Base-by-base conservation (phyloP, 352 stramenopile species). In the Achlya hypogyna region DNA sequence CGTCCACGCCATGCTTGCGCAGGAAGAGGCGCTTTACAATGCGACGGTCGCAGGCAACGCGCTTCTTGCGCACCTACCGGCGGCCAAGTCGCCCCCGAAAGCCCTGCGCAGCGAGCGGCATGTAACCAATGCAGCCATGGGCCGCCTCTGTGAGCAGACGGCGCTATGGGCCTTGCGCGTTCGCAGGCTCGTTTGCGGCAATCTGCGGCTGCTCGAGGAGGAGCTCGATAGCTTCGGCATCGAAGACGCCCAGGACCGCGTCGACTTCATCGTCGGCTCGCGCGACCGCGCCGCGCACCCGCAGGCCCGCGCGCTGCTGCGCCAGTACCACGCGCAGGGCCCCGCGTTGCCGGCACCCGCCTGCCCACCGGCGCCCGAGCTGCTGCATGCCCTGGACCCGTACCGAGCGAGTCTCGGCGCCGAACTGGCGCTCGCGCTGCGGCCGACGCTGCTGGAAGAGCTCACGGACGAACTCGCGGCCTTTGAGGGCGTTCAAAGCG, bases 321-420 rank as follows among this genome's bases (percentile, higher is more conserved):
- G 81, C 20, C 84, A 79, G 22, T 95, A 91, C 47, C 73, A 62
- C 25, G 18, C 23, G 23, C n/a, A 38, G 25, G 12, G 12, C 12
- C n/a, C 16, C 8, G 6, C 38, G 38, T n/a, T 18, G 38, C 6
- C 6, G 38, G 49, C 16, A 10, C 12, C 16, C 14, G 49, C 16
- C 2, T n/a, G 49, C 10, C 49, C 49, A 10, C 12, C 16, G 49
- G 25, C 49, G 31, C 28, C 16, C 5, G 66, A 78, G 25, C 86
- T 79, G 9, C 78, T 88, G 6, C 51, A 93, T 4, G 65, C 77
- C 28, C 53, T 86, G 16, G 86, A 94, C 56, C 86, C 86, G 20
- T 70, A 62, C 10, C 86, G 79, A 56, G 27, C 45, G 0, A 71
- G 83, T 25, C 78, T 89, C 27, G 64, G 71, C 0, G 23, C 25